These are phyloP conservation scores for Periconia sp. DNA, from an alignment of 2,329 filamentous ascomycete species.

Conservation along the genomic window DNA sequence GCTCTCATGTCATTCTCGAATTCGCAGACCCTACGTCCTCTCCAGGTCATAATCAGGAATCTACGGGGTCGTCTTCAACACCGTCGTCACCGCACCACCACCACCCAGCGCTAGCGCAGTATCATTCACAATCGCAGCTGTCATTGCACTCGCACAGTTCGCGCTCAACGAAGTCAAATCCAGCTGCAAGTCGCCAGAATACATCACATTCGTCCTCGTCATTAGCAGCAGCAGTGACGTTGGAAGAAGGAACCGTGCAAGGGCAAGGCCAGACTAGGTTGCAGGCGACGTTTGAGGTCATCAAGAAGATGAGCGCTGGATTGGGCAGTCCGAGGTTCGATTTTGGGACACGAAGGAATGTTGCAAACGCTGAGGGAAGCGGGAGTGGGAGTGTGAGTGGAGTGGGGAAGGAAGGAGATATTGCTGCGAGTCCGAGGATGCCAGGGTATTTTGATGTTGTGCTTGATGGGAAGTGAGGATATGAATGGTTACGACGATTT, in stretches of 20 bases:
- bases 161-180: background rate
- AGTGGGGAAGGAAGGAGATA: background rate
- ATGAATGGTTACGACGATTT: background rate
- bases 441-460: conserved; percentile 28
- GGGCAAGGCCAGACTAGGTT: conserved; percentile 17
- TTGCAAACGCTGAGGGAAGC: background rate
- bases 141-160: background rate
- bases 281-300: conserved; percentile 27
- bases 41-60: conserved; percentile 1
- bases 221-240: too few relatives aligned
- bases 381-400: background rate
- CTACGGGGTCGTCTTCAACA: background rate
- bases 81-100: background rate
- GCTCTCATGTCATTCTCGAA: conserved; percentile 20
- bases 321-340: conserved; percentile 20
- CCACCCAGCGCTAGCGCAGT: background rate
- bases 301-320: conserved; percentile 29
- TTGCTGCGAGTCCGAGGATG: conserved; percentile 1
- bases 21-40: conserved; percentile 23
- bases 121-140: background rate
- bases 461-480: conserved; percentile 3
- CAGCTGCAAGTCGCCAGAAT: background rate
- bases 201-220: background rate
- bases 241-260: background rate
- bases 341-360: conserved; percentile 3